Percentiles rank a stretch among this genome's conserved stretches.
Conservation (phyloP, 2,329 filamentous ascomycete species). For the Arthrobotrys conoides region DNA sequence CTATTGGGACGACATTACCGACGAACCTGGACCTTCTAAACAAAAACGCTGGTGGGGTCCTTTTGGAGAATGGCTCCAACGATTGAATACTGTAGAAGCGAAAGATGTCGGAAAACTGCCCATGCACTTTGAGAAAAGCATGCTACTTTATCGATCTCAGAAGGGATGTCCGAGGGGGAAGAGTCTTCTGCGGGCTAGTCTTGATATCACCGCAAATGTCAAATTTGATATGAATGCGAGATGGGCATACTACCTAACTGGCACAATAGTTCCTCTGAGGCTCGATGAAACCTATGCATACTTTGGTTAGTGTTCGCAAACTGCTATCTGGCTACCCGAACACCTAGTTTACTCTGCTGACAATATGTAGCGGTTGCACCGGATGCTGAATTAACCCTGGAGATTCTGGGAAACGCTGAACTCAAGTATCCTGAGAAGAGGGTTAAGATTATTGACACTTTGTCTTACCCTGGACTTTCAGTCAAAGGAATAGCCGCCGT, state of each 20-base stretch:
- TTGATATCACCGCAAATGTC: constrained; percentile 60
- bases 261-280: constrained; percentile 62
- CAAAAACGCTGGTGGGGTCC: constrained; percentile 10
- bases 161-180: constrained; percentile 38
- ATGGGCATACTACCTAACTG: constrained; percentile 64
- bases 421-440: constrained; percentile 54
- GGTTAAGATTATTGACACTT: constrained; percentile 62
- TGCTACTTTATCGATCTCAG: constrained; percentile 15
- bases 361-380: constrained; percentile 34
- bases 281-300: constrained; percentile 51
- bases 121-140: too few species aligned
- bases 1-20: constrained; percentile 66
- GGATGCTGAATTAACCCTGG: constrained; percentile 38
- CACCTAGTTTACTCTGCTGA: too few species aligned
- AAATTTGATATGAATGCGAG: constrained; percentile 62
- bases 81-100: not conserved
- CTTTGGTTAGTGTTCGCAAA: constrained; percentile 38
- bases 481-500: constrained; percentile 65
- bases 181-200: constrained; percentile 14
- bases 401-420: constrained; percentile 57
- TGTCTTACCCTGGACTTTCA: constrained; percentile 63
- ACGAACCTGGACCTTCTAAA: constrained; percentile 56
- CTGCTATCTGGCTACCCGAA: too few species aligned
- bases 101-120: too few species aligned
- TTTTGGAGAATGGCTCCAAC: constrained; percentile 13